phyloP scores from a whole-genome alignment of 2,329 filamentous ascomycete species.

The Trichoderma pleuroti region DNA sequence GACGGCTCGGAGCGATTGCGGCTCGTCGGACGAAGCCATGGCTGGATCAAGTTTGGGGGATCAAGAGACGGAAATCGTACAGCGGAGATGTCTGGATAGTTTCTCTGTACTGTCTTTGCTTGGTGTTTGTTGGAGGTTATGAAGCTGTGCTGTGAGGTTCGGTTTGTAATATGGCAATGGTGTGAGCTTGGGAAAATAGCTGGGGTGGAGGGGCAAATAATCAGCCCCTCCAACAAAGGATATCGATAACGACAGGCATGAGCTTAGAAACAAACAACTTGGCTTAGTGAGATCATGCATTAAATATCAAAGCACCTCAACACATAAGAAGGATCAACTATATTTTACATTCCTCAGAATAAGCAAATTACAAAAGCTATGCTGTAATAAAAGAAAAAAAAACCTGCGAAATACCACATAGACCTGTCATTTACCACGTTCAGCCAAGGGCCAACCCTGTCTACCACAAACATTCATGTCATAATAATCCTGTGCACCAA shows the following conservation, averaged over 20 bases:
- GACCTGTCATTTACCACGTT: neutral
- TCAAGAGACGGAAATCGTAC: neutral
- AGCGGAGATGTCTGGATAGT: neutral
- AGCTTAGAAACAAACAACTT: neutral
- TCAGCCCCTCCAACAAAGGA: neutral
- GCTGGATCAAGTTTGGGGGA: neutral
- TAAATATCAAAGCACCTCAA: neutral
- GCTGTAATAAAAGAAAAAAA: neutral
- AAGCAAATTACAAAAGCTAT: neutral
- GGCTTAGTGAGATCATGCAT: neutral
- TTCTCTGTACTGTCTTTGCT: neutral
- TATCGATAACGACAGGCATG: neutral
- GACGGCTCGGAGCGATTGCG: constrained; percentile 48
- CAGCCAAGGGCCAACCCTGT: neutral
- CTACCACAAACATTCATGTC: neutral
- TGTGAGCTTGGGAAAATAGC: neutral
- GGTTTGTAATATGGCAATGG: neutral
- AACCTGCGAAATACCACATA: neutral
- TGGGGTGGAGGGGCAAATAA: neutral
- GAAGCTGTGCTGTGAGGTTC: neutral
- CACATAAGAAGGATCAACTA: neutral
- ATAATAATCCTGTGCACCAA: neutral
- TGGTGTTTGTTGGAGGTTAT: neutral
- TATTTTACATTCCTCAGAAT: neutral
- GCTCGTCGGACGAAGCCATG: constrained; percentile 35